Evolutionary conservation across 164 flowering plant species (phyloP), one percentile per base, ranked within the genome.

Genomic region (Tetracentron sinense): DNA sequence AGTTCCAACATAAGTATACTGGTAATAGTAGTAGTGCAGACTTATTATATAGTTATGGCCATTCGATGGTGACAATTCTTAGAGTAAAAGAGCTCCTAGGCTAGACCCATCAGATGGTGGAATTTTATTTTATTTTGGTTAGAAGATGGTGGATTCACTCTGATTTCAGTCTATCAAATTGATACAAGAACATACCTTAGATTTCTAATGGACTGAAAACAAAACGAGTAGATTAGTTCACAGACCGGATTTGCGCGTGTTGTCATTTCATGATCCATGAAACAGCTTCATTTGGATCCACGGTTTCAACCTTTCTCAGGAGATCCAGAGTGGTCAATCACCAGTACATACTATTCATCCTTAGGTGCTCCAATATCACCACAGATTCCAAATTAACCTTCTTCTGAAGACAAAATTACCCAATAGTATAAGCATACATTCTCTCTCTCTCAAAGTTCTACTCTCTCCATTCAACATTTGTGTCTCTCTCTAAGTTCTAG

Each of bases 311-410:
- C 81, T 86, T 85, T 56, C 87, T 88, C 17, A 90, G 62, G 56
- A 93, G 71, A 76, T 87, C 95, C 46, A 93, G 81, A 33, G 96
- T 71, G 19, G 94, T 81, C 82, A 93, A 75, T 47, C 97, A 96
- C 96, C 97, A 89, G 52, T 89, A 93, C 56, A 91, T 94, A 38
- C 98, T 97, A 75, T 77, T 93, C 82, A 93, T 72, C 52, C 97
- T 79, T 30, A 93, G 66, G 70, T 93, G 96, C 66, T 90, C 98
- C 91, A n/a, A n/a, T n/a, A 86, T 85, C 61, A 81, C 84, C 72
- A 88, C 87, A 25, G 96, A 82, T 62, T 77, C 87, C 70, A 85
- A 85, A 75, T 74, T 73, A 74, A 85, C 90, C 62, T 90, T 90
- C 63, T 63, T 89, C 95, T 92, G 68, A 56, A 20, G 29, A 68